phyloP scores from a whole-genome alignment of 2,329 filamentous ascomycete species.

The Phoma sp. region DNA sequence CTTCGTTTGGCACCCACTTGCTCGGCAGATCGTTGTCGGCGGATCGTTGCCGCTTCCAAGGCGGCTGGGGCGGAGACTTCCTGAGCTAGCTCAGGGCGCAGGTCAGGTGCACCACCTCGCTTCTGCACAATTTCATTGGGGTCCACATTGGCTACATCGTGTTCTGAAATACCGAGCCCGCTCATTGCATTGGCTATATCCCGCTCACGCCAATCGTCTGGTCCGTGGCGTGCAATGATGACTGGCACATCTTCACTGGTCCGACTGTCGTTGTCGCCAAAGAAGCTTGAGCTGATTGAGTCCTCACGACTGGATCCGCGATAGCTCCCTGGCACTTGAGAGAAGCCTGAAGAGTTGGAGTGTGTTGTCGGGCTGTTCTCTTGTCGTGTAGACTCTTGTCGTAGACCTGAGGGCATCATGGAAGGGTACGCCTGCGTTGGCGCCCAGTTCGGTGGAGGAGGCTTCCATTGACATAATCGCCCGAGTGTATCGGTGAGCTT shows the following conservation, averaged over 20 bases:
- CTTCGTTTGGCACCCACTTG: slow-evolving; percentile 78
- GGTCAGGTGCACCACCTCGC: slow-evolving; percentile 39
- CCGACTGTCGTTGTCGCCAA: slow-evolving; percentile 83
- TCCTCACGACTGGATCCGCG: slow-evolving; percentile 83
- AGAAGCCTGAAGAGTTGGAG: slow-evolving; percentile 70
- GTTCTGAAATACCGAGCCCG: slow-evolving; percentile 78
- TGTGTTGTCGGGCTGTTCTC: slow-evolving; percentile 87
- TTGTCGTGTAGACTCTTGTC: slow-evolving; percentile 66
- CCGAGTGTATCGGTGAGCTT: slow-evolving; percentile 90
- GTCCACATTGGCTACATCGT: slow-evolving; percentile 57
- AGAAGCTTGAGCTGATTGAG: slow-evolving; percentile 86
- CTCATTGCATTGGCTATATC: slow-evolving; percentile 59
- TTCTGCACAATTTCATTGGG: slow-evolving; percentile 37
- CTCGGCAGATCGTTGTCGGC: slow-evolving; percentile 74
- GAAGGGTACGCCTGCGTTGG: slow-evolving; percentile 44
- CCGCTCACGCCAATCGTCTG: slow-evolving; percentile 77
- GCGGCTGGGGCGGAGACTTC: slow-evolving; percentile 65
- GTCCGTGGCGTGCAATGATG: slow-evolving; percentile 74
- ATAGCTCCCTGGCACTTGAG: slow-evolving; percentile 74
- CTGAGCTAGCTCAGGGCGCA: slow-evolving; percentile 46
- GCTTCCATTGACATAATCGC: slow-evolving; percentile 91
- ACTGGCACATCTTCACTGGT: slow-evolving; percentile 77
- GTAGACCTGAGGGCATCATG: slow-evolving; percentile 67
- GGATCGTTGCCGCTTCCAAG: slow-evolving; percentile 60
- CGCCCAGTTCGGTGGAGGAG: slow-evolving; percentile 69